Evolutionary conservation across 257 asterid genomes (phyloP).

Genomic region (Thymus mandschuricus): DNA sequence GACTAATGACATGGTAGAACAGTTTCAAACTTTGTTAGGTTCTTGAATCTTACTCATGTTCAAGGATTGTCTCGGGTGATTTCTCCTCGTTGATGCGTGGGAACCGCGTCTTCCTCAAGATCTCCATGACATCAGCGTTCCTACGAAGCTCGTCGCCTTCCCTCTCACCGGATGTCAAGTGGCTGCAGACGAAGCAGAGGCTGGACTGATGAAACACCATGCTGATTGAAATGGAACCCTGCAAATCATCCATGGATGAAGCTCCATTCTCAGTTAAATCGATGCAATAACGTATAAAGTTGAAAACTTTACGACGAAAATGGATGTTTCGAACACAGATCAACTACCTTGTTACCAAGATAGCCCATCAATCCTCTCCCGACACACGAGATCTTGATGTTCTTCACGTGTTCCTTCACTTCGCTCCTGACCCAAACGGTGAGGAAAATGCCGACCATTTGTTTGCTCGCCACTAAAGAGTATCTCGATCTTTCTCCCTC

Average conservation of each 20-base stretch:
- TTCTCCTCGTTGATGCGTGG: constrained; percentile 69
- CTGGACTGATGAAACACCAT: constrained; percentile 88
- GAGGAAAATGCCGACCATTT: constrained; percentile 94
- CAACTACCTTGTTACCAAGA: constrained; percentile 88
- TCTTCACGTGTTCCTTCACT: constrained; percentile 69
- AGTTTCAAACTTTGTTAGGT: not conserved
- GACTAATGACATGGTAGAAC: not conserved
- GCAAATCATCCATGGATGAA: constrained; percentile 32
- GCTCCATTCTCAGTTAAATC: constrained; percentile 6
- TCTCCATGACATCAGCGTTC: constrained; percentile 88
- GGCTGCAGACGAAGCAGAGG: constrained; percentile 91
- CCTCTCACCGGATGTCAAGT: constrained; percentile 90
- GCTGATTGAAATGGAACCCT: constrained; percentile 94
- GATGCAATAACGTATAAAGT: not conserved
- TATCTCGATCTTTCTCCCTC: constrained; percentile 55
- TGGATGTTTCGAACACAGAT: not conserved
- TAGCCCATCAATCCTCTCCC: constrained; percentile 97
- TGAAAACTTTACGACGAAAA: not conserved
- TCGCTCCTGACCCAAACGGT: constrained; percentile 86
- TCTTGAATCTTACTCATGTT: constrained; percentile 69
- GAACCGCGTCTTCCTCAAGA: constrained; percentile 81
- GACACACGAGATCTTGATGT: constrained; percentile 84
- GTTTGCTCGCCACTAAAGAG: constrained; percentile 81
- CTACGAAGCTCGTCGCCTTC: constrained; percentile 90
- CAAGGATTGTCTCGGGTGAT: constrained; percentile 80